A percentile compares a stretch with the other conserved stretches of the same genome.
These are phyloP conservation scores for Neofusicoccum parvum DNA, from an alignment of 2,329 filamentous ascomycete genomes.

Conservation along the genomic window DNA sequence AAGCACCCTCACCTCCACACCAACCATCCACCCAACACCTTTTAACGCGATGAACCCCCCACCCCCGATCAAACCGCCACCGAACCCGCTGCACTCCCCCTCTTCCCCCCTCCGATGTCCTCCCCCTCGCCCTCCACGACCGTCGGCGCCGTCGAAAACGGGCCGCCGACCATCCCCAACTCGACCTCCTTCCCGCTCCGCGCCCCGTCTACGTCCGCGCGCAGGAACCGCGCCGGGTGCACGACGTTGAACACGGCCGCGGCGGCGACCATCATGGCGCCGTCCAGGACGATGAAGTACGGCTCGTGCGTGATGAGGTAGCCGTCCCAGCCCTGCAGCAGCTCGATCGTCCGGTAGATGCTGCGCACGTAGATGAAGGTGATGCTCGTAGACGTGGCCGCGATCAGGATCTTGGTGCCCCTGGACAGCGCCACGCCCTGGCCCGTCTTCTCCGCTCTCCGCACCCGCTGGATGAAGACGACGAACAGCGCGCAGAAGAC, in stretches of 20 bases:
- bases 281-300: slow-evolving; percentile 55
- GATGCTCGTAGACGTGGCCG: slow-evolving; percentile 46
- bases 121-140: neutral
- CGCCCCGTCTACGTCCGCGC: neutral
- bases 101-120: neutral
- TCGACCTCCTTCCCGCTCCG: neutral
- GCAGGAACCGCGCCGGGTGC: neutral
- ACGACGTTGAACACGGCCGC: slow-evolving; percentile 29
- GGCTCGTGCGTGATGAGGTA: slow-evolving; percentile 54
- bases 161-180: neutral
- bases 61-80: too few relatives aligned
- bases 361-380: slow-evolving; percentile 51
- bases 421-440: too few relatives aligned
- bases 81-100: too few relatives aligned
- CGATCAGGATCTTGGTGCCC: slow-evolving; percentile 28
- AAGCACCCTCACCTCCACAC: too few relatives aligned
- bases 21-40: too few relatives aligned
- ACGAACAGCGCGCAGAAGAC: slow-evolving; percentile 48
- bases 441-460: neutral
- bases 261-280: slow-evolving; percentile 56
- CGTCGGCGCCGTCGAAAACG: neutral
- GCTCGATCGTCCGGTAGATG: slow-evolving; percentile 55
- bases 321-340: slow-evolving; percentile 53
- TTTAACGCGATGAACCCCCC: too few relatives aligned
- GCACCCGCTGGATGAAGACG: slow-evolving; percentile 36